Conservation (phyloP, 305 asterid genomes). For the Fraxinus dipetala region DNA sequence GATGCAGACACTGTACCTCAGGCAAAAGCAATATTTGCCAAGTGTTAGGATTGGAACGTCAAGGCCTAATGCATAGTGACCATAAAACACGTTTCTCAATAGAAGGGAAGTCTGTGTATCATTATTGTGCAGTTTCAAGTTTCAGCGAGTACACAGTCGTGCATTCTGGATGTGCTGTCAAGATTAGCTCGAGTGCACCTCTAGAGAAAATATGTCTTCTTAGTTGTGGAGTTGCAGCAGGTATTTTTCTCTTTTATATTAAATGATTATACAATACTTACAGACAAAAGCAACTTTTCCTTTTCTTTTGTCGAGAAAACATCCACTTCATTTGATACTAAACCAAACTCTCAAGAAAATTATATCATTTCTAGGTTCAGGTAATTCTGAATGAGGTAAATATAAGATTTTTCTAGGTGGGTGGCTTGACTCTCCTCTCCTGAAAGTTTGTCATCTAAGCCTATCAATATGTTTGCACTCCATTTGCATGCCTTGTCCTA, state of each 20-base stretch:
- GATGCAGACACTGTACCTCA: constrained; percentile 69
- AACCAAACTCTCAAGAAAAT: background rate
- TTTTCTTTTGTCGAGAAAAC: background rate
- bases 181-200: constrained; percentile 72
- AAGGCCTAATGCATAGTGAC: constrained; percentile 89
- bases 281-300: background rate
- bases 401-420: background rate
- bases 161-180: constrained; percentile 93
- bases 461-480: background rate
- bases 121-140: constrained; percentile 94
- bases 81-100: constrained; percentile 72
- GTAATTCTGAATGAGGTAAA: background rate
- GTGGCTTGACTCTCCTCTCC: background rate
- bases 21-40: constrained; percentile 85
- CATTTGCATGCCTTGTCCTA: background rate
- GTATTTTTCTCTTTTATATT: constrained; percentile 34
- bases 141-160: constrained; percentile 87
- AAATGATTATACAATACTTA: background rate
- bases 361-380: background rate
- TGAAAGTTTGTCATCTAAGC: background rate
- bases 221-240: constrained; percentile 96
- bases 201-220: constrained; percentile 89
- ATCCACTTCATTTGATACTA: background rate
- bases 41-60: constrained; percentile 73
- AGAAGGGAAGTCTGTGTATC: constrained; percentile 69